Percentiles rank a stretch among this genome's conserved stretches.
These are phyloP conservation scores for Cryptococcus sp. DNA, from an alignment of 1,284 basidiomycete genomes.

Conservation along the genomic window DNA sequence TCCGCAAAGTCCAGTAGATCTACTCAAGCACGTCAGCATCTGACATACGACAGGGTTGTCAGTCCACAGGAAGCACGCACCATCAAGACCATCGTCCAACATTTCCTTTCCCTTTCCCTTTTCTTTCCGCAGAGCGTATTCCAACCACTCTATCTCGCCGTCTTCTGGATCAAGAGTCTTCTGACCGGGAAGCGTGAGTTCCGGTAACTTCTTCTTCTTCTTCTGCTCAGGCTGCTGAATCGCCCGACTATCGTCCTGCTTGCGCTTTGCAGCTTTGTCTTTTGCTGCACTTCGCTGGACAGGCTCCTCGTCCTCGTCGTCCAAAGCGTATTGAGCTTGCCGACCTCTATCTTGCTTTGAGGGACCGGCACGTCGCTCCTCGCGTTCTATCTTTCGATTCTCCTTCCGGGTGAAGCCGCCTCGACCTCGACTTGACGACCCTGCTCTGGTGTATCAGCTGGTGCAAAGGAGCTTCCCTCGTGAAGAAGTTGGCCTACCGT, in stretches of 20 bases:
- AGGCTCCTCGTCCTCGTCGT: slow-evolving; percentile 7
- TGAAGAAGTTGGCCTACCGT: slow-evolving; percentile 24
- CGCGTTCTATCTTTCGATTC: slow-evolving; percentile 16
- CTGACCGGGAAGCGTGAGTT: slow-evolving; percentile 44
- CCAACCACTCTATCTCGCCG: slow-evolving; percentile 73
- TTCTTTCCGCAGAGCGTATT: slow-evolving; percentile 63
- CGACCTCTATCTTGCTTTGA: neutral
- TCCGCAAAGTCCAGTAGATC: slow-evolving; percentile 58
- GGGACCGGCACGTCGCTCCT: slow-evolving; percentile 13
- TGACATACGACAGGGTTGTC: neutral
- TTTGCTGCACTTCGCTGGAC: neutral
- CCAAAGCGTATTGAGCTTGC: neutral
- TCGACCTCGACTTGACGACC: neutral
- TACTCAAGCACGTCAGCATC: slow-evolving; percentile 26
- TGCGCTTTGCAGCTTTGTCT: slow-evolving; percentile 3
- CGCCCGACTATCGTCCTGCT: slow-evolving; percentile 2
- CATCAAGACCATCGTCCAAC: slow-evolving; percentile 61
- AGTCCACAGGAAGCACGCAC: slow-evolving; percentile 56
- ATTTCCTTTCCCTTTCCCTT: slow-evolving; percentile 55
- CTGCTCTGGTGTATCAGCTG: neutral
- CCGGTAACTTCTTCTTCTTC: slow-evolving; percentile 33
- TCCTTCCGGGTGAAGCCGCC: slow-evolving; percentile 17
- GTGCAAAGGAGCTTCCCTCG: neutral
- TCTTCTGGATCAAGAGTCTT: slow-evolving; percentile 63
- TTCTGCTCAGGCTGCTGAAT: slow-evolving; percentile 3